Percentiles rank a stretch among this genome's conserved stretches.
Evolutionary conservation across 2,329 filamentous ascomycete species (phyloP).

Genomic region (Pestalotiopsis sp.): DNA sequence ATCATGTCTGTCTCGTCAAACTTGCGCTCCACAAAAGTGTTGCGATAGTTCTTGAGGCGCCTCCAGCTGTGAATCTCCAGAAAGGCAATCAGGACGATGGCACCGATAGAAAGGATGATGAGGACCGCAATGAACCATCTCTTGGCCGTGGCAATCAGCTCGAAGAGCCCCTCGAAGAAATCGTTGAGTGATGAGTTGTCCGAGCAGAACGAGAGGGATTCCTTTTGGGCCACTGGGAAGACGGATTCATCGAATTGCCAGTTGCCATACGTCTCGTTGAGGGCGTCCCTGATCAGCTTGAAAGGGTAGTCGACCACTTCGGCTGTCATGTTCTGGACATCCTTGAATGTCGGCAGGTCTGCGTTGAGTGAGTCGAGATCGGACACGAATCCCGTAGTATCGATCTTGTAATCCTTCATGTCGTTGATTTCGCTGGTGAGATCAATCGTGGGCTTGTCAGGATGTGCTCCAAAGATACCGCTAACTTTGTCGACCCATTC

Average conservation of each 20-base stretch:
- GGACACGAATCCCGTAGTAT: constrained; percentile 67
- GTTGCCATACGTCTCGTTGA: constrained; percentile 71
- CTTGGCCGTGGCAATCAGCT: constrained; percentile 68
- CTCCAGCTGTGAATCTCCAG: constrained; percentile 80
- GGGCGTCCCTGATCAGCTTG: constrained; percentile 71
- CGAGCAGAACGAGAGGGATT: constrained; percentile 85
- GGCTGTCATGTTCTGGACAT: constrained; percentile 83
- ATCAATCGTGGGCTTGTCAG: constrained; percentile 46
- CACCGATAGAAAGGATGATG: constrained; percentile 70
- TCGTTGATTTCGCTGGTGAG: constrained; percentile 66
- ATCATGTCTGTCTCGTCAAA: constrained; percentile 86
- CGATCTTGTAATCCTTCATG: constrained; percentile 71
- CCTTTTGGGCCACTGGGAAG: constrained; percentile 84
- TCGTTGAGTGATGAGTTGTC: constrained; percentile 78
- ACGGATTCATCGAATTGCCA: constrained; percentile 79
- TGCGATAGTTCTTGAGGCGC: constrained; percentile 70
- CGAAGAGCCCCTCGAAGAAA: constrained; percentile 78
- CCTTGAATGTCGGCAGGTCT: constrained; percentile 79
- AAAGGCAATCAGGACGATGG: constrained; percentile 78
- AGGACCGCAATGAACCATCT: constrained; percentile 80
- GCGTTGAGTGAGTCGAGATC: constrained; percentile 74
- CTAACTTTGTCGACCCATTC: constrained; percentile 59
- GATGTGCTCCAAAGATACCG: constrained; percentile 53
- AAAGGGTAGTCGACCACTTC: constrained; percentile 79
- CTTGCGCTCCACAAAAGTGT: constrained; percentile 65